Conservation (phyloP, 2,329 filamentous ascomycete genomes). For the Hymenoscyphus fraxineus region DNA sequence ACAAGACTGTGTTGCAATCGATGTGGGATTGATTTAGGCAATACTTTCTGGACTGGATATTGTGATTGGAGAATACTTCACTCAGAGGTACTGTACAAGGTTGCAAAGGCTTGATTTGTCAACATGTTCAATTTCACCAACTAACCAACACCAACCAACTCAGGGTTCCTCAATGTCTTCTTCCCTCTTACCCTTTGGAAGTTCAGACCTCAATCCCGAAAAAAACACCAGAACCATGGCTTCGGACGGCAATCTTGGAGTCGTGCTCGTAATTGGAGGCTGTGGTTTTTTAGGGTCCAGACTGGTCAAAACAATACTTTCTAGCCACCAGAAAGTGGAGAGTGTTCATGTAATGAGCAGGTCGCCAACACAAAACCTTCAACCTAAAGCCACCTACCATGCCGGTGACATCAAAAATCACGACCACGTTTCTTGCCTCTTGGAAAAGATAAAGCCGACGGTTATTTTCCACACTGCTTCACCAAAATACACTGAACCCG, state of each 20-base stretch:
- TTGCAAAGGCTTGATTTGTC: background rate
- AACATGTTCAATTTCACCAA: background rate
- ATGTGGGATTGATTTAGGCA: too few species aligned
- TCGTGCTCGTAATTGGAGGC: slow-evolving; percentile 33
- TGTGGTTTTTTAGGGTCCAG: slow-evolving; percentile 37
- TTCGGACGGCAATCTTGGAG: slow-evolving; percentile 6
- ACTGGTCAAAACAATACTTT: slow-evolving; percentile 14
- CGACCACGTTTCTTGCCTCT: slow-evolving; percentile 17
- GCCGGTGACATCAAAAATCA: slow-evolving; percentile 30
- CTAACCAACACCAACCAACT: too few species aligned
- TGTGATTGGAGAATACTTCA: too few species aligned
- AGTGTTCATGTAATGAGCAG: slow-evolving; percentile 30
- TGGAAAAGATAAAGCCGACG: slow-evolving; percentile 28
- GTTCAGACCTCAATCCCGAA: background rate
- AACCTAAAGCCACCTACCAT: slow-evolving; percentile 28
- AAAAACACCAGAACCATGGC: background rate
- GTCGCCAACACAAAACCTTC: slow-evolving; percentile 26
- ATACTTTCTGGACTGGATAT: too few species aligned
- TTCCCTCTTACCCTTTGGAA: background rate
- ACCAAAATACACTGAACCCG: slow-evolving; percentile 24
- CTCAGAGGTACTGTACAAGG: too few species aligned
- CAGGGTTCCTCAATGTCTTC: background rate
- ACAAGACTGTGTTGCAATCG: too few species aligned
- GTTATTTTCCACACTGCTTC: slow-evolving; percentile 37
- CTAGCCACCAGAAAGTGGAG: too few species aligned